These are phyloP conservation scores for Trichoderma sp. DNA, from an alignment of 2,329 filamentous ascomycete species.

Conservation along the genomic window DNA sequence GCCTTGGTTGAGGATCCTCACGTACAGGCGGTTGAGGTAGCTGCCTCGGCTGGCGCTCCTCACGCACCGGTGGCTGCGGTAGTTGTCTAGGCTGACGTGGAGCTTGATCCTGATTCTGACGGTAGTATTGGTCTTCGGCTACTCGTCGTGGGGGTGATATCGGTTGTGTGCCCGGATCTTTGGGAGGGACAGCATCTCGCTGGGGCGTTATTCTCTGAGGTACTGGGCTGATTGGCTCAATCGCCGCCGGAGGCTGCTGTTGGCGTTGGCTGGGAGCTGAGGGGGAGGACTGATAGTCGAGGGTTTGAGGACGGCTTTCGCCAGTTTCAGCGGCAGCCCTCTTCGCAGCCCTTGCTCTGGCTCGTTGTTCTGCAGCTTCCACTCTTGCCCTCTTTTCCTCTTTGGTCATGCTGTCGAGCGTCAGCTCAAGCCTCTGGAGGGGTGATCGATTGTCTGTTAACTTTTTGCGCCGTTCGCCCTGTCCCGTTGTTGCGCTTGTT, in stretches of 20 bases:
- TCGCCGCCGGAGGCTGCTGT: neutral
- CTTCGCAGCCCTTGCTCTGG: conserved; percentile 58
- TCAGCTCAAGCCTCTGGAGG: conserved; percentile 87
- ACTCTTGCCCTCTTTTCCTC: conserved; percentile 88
- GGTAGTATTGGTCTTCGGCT: conserved; percentile 23
- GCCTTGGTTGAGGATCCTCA: conserved; percentile 17
- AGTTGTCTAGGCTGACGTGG: conserved; percentile 19
- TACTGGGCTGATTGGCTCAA: conserved; percentile 4
- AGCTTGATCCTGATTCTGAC: conserved; percentile 20
- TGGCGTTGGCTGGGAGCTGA: conserved; percentile 1
- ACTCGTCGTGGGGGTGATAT: conserved; percentile 29
- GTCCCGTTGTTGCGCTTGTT: conserved; percentile 32
- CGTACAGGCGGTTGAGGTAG: conserved; percentile 14
- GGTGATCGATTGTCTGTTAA: conserved; percentile 84
- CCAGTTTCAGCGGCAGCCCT: conserved; percentile 29
- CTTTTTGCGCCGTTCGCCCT: conserved; percentile 49
- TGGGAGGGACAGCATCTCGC: conserved; percentile 20
- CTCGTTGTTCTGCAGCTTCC: conserved; percentile 74
- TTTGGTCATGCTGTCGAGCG: conserved; percentile 88
- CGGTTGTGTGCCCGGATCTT: neutral
- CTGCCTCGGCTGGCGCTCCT: conserved; percentile 17
- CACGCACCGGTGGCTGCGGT: neutral
- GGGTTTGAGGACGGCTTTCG: conserved; percentile 23
- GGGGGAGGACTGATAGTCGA: conserved; percentile 26
- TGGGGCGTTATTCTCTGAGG: conserved; percentile 6